Evolutionary conservation across 75 land plant genomes (phyloP).

Genomic region (Pinus taeda): DNA sequence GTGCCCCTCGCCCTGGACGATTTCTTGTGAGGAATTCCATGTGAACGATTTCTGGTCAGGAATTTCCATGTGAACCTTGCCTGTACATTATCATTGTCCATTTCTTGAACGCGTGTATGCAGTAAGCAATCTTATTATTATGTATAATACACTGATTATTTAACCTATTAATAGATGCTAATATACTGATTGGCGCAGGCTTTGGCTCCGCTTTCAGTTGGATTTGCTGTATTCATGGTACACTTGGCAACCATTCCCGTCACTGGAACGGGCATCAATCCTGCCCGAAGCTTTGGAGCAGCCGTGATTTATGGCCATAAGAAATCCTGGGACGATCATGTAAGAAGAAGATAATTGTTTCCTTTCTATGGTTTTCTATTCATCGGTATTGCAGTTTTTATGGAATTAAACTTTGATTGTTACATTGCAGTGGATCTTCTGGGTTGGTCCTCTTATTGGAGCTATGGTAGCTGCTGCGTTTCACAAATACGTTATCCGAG

Average conservation of each 20-base stretch:
- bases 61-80: no score
- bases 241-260: conserved; percentile 47
- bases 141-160: background rate
- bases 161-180: no score
- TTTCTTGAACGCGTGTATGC: no score
- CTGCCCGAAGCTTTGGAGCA: conserved; percentile 45
- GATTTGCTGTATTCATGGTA: conserved; percentile 22
- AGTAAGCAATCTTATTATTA: background rate
- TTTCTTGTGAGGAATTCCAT: no score
- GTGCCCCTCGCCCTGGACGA: no score
- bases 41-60: no score
- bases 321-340: conserved; percentile 32
- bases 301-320: conserved; percentile 35
- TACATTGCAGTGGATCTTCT: conserved; percentile 49
- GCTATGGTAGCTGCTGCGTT: conserved; percentile 57
- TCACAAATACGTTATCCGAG: conserved; percentile 12
- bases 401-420: no score
- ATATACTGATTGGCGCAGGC: no score
- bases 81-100: no score
- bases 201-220: no score
- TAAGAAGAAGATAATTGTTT: conserved; percentile 1
- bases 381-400: no score
- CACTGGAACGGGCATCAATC: conserved; percentile 24
- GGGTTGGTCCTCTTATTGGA: conserved; percentile 50
- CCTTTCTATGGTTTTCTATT: no score